phyloP scores from a whole-genome alignment of 177 flowering plant species.

The Vitis hybrid region DNA sequence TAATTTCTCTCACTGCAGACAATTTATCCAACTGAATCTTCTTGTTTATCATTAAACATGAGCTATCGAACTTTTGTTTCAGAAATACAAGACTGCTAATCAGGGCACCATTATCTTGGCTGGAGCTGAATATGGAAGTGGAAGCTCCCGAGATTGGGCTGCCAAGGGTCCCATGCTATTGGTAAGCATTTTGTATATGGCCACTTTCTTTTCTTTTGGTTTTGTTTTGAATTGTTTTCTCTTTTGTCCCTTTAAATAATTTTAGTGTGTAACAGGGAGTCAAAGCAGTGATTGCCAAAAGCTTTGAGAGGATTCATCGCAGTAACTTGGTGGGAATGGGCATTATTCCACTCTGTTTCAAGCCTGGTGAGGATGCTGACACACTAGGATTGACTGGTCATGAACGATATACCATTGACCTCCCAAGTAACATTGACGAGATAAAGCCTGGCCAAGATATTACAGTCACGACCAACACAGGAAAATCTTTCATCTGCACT shows the following conservation, averaged over 20 bases:
- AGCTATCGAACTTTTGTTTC: conserved; percentile 15
- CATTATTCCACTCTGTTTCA: conserved; percentile 88
- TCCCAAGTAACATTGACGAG: conserved; percentile 68
- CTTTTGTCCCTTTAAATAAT: not conserved
- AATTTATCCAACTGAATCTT: not conserved
- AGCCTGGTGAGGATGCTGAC: conserved; percentile 97
- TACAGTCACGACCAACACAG: conserved; percentile 65
- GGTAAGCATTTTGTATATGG: conserved; percentile 38
- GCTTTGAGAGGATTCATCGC: conserved; percentile 95
- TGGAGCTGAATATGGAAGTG: conserved; percentile 98
- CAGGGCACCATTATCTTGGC: conserved; percentile 78
- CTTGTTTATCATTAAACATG: not conserved
- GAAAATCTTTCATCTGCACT: conserved; percentile 79
- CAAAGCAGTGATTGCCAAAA: conserved; percentile 93
- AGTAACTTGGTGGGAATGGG: conserved; percentile 98
- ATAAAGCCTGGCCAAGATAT: conserved; percentile 91
- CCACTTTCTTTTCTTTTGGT: not conserved
- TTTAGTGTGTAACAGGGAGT: conserved; percentile 58
- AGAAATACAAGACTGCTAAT: conserved; percentile 80
- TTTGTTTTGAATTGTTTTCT: not conserved
- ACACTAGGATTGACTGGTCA: conserved; percentile 85
- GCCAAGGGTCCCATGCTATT: conserved; percentile 96
- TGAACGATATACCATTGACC: conserved; percentile 79
- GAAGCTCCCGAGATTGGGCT: conserved; percentile 99
- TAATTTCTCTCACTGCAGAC: not conserved